phyloP scores from a whole-genome alignment of 176 grass and related monocot species.

The Musa itinerans region DNA sequence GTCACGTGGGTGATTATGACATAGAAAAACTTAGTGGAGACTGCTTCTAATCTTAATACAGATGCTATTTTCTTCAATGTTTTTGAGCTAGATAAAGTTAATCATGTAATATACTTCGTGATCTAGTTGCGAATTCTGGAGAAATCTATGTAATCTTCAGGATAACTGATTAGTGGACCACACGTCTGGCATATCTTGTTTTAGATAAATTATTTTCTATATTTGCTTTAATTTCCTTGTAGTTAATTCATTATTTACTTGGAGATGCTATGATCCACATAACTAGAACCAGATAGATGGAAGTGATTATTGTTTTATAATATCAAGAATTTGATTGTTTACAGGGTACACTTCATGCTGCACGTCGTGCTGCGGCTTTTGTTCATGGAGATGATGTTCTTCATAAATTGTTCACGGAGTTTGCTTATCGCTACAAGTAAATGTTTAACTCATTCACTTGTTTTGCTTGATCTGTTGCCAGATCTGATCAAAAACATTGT shows the following conservation, averaged over 20 bases:
- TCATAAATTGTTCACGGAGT: constrained; percentile 91
- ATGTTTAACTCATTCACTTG: not conserved
- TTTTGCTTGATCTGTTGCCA: not conserved
- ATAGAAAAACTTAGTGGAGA: no score
- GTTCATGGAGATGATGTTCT: constrained; percentile 92
- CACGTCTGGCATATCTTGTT: no score
- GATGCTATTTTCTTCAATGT: no score
- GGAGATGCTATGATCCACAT: not conserved
- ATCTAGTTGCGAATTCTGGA: no score
- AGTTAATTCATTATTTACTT: not conserved
- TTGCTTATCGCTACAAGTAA: constrained; percentile 87
- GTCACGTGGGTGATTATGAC: no score
- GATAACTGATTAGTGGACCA: no score
- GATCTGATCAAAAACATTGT: not conserved
- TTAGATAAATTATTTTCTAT: not conserved
- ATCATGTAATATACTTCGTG: no score
- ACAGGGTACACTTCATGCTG: constrained; percentile 65
- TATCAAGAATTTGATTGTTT: constrained; percentile 9
- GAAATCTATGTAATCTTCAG: no score
- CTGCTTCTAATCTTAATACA: no score
- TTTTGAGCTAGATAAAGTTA: no score
- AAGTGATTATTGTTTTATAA: not conserved
- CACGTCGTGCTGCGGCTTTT: constrained; percentile 64
- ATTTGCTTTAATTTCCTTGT: not conserved
- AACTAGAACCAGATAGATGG: not conserved